Conservation (phyloP, 2,329 filamentous ascomycete species). For the Ceratocystis eucalypticola region DNA sequence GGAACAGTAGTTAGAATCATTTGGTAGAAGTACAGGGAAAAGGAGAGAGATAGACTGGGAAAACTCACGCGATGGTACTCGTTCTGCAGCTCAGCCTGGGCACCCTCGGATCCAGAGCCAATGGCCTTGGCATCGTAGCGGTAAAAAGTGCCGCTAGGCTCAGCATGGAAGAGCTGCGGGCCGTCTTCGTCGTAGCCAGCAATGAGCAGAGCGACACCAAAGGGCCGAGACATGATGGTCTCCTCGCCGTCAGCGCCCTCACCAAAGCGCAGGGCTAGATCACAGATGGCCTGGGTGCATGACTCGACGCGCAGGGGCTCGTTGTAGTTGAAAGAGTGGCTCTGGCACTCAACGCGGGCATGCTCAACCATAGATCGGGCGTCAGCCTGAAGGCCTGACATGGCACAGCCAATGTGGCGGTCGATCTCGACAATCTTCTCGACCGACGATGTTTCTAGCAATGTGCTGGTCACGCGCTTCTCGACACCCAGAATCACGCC, state of each 20-base stretch:
- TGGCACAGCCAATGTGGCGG: constrained; percentile 95
- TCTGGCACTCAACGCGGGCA: constrained; percentile 92
- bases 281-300: constrained; percentile 97
- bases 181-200: constrained; percentile 96
- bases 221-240: constrained; percentile 95
- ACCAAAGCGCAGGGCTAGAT: constrained; percentile 87
- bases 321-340: constrained; percentile 95
- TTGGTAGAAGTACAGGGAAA: neutral
- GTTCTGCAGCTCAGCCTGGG: constrained; percentile 94
- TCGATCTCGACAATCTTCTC: constrained; percentile 99
- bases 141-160: constrained; percentile 97
- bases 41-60: neutral
- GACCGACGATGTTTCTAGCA: constrained; percentile 93
- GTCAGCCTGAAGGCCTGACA: constrained; percentile 95
- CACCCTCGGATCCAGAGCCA: constrained; percentile 90
- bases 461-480: constrained; percentile 94
- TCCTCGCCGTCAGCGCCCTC: constrained; percentile 96
- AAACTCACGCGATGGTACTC: constrained; percentile 76
- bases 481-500: constrained; percentile 95
- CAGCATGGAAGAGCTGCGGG: constrained; percentile 91
- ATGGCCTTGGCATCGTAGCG: constrained; percentile 98
- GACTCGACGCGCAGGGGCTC: constrained; percentile 91
- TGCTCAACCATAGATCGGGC: constrained; percentile 97
- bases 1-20: neutral
- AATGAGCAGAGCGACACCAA: constrained; percentile 91